A percentile compares a stretch with the other conserved stretches of the same genome.
phyloP scores from a whole-genome alignment of 2,329 filamentous ascomycete genomes.

The Cladosporium sp. region DNA sequence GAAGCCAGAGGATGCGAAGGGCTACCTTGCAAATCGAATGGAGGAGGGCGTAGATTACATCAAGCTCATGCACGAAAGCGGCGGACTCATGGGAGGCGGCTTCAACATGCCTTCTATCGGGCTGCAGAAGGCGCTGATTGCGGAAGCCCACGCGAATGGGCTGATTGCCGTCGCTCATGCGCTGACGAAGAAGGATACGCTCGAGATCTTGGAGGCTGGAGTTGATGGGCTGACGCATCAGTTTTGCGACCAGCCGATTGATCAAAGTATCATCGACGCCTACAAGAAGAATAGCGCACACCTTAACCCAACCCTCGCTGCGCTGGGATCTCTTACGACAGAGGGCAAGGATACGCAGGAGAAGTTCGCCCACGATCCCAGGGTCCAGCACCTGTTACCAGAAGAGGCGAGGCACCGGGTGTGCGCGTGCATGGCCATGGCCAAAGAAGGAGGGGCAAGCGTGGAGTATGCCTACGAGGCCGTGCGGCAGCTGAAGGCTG shows the following conservation, averaged over 20 bases:
- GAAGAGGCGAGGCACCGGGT: constrained; percentile 31
- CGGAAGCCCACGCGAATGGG: constrained; percentile 33
- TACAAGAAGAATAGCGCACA: constrained; percentile 39
- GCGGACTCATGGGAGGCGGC: constrained; percentile 33
- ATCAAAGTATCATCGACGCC: constrained; percentile 34
- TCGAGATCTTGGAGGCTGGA: constrained; percentile 37
- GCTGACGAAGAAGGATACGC: constrained; percentile 33
- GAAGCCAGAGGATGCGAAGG: constrained; percentile 35
- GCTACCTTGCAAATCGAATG: constrained; percentile 37
- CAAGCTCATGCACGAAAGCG: constrained; percentile 48
- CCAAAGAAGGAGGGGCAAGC: constrained; percentile 25
- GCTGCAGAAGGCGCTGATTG: constrained; percentile 41
- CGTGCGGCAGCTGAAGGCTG: constrained; percentile 34
- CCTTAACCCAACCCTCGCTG: constrained; percentile 38
- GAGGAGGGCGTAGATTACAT: constrained; percentile 43
- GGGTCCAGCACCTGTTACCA: constrained; percentile 29
- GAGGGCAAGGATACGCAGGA: constrained; percentile 36
- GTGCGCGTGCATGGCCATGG: constrained; percentile 38
- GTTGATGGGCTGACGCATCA: constrained; percentile 41
- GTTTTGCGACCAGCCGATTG: constrained; percentile 36
- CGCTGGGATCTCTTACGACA: constrained; percentile 35
- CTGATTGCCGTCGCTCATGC: constrained; percentile 38
- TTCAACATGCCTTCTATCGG: constrained; percentile 37
- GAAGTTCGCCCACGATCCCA: constrained; percentile 35
- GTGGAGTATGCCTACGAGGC: constrained; percentile 38